phyloP scores from a whole-genome alignment of 2,329 filamentous ascomycete species.

The Pseudogymnoascus sp. region DNA sequence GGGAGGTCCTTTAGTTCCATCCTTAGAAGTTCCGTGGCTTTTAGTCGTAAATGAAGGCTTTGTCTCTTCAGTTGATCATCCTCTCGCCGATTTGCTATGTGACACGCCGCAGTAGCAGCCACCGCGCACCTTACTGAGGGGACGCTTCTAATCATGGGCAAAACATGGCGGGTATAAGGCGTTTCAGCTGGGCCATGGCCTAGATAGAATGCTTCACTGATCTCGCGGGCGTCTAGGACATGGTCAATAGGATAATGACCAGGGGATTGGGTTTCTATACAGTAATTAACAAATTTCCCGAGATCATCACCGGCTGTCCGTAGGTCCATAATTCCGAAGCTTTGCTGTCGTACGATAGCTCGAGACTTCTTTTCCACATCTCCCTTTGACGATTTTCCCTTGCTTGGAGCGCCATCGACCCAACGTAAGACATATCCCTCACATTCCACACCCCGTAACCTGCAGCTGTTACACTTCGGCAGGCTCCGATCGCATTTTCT shows the following conservation, averaged over 20 bases:
- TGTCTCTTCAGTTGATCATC: neutral
- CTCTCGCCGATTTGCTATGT: neutral
- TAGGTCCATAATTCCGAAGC: neutral
- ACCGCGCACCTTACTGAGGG: neutral
- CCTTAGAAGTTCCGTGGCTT: neutral
- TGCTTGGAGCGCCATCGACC: neutral
- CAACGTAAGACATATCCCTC: neutral
- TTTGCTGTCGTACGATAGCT: neutral
- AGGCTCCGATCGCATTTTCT: neutral
- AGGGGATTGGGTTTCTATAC: neutral
- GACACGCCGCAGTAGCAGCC: neutral
- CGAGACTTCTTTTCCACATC: neutral
- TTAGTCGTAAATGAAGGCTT: neutral
- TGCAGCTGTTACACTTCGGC: neutral
- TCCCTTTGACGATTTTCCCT: neutral
- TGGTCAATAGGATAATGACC: neutral
- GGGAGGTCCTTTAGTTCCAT: neutral
- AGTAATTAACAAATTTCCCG: neutral
- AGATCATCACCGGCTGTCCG: neutral
- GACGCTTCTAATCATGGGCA: neutral
- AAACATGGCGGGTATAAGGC: neutral
- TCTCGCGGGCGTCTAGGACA: neutral
- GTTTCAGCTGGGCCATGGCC: neutral
- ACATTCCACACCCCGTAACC: neutral
- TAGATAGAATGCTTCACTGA: neutral